Percentiles rank a stretch among this genome's conserved stretches.
These are phyloP conservation scores for Exophiala oligosperma DNA, from an alignment of 2,329 filamentous ascomycete species.

Conservation along the genomic window DNA sequence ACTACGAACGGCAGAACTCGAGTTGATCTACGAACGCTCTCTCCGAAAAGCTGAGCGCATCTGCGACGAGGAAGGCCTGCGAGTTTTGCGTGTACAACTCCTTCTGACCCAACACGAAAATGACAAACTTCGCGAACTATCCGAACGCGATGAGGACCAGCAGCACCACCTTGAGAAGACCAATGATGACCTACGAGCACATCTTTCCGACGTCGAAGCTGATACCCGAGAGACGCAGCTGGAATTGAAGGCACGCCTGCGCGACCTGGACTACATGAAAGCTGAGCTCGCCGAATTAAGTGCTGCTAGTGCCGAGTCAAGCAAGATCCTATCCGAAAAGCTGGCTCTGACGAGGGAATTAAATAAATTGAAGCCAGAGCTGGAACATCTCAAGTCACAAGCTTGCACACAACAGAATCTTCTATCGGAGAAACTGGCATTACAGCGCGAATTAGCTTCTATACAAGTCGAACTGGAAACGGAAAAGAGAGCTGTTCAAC, in stretches of 20 bases:
- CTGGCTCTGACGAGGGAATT: constrained; percentile 61
- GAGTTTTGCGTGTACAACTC: constrained; percentile 67
- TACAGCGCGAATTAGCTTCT: constrained; percentile 75
- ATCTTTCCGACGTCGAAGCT: constrained; percentile 40
- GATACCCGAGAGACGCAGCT: constrained; percentile 52
- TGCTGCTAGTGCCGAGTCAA: constrained; percentile 66
- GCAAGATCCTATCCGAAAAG: constrained; percentile 68
- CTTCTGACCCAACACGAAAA: constrained; percentile 76
- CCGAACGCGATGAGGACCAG: constrained; percentile 58
- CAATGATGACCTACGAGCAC: constrained; percentile 48
- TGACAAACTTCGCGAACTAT: constrained; percentile 63
- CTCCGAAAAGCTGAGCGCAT: constrained; percentile 66
- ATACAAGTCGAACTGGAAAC: constrained; percentile 80
- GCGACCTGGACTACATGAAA: constrained; percentile 58
- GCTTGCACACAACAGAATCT: constrained; percentile 63
- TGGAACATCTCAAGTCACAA: constrained; percentile 63
- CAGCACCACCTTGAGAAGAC: constrained; percentile 52
- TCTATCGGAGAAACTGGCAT: constrained; percentile 73
- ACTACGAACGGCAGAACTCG: constrained; percentile 45
- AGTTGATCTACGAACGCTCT: constrained; percentile 68
- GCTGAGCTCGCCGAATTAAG: constrained; percentile 71
- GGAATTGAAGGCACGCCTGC: constrained; percentile 52
- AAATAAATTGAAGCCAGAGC: constrained; percentile 58
- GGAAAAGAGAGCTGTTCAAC: constrained; percentile 69
- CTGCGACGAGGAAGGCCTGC: constrained; percentile 71